These are phyloP conservation scores for Metschnikowia amazonensis DNA, from an alignment of 805 yeast genomes.

Conservation along the genomic window DNA sequence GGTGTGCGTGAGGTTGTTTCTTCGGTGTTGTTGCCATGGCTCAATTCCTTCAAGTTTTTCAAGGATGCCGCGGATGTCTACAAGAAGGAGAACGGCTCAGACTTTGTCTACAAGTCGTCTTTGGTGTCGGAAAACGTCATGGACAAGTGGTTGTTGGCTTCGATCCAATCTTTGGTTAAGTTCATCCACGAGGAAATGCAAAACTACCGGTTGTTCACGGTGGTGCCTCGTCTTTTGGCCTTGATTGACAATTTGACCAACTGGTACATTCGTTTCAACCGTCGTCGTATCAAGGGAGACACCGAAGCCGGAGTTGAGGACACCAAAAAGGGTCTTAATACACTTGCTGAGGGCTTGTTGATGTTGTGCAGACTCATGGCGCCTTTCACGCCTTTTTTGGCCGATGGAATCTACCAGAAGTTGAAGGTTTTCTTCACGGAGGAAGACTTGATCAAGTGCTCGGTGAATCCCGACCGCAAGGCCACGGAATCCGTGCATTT, in stretches of 20 bases:
- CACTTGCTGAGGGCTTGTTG: slow-evolving; percentile 84
- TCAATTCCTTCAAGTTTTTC: slow-evolving; percentile 94
- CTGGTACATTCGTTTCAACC: slow-evolving; percentile 98
- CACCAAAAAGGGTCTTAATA: slow-evolving; percentile 81
- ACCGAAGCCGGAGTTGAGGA: slow-evolving; percentile 76
- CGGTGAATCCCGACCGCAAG: slow-evolving; percentile 40
- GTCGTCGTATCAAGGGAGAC: slow-evolving; percentile 92
- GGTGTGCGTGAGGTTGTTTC: slow-evolving; percentile 98
- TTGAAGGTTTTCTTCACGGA: slow-evolving; percentile 60
- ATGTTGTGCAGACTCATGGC: slow-evolving; percentile 95
- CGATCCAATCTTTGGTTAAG: slow-evolving; percentile 86
- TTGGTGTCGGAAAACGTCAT: slow-evolving; percentile 77
- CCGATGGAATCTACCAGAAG: slow-evolving; percentile 84
- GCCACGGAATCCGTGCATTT: slow-evolving; percentile 89
- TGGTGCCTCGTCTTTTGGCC: slow-evolving; percentile 84
- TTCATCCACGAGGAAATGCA: slow-evolving; percentile 88
- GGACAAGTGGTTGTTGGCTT: slow-evolving; percentile 97
- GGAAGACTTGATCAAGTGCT: slow-evolving; percentile 46
- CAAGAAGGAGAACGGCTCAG: slow-evolving; percentile 67
- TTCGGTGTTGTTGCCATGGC: slow-evolving; percentile 96
- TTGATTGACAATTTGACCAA: slow-evolving; percentile 94
- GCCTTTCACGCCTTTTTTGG: slow-evolving; percentile 95
- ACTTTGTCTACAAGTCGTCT: slow-evolving; percentile 67
- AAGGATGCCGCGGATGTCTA: slow-evolving; percentile 88
- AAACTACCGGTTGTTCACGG: slow-evolving; percentile 88